Conservation (phyloP, 78 protist species). For the Dictyostelium discoideum region dicty_2.7 NC_007090.3:178501-179000, state of each 20-base stretch:
- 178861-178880: neutral
- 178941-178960: conserved; percentile 49
- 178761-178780: conserved; percentile 51
- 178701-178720: conserved; percentile 19
- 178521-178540: conserved; percentile 56
- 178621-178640: neutral
- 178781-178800: conserved; percentile 65
- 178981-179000: neutral
- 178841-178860: conserved; percentile 37
- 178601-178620: neutral
- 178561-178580: conserved; percentile 85
- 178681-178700: conserved; percentile 20
- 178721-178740: neutral
- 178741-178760: neutral
- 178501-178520: conserved; percentile 34
- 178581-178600: conserved; percentile 41
- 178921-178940: conserved; percentile 65
- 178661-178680: conserved; percentile 66
- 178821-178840: conserved; percentile 32
- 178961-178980: conserved; percentile 26
- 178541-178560: conserved; percentile 73
- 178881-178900: conserved; percentile 71
- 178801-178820: conserved; percentile 72
- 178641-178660: conserved; percentile 26
- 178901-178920: conserved; percentile 81